Base-by-base conservation (phyloP, 208 protist genomes). In the Wallacemonas rigidus region DNA sequence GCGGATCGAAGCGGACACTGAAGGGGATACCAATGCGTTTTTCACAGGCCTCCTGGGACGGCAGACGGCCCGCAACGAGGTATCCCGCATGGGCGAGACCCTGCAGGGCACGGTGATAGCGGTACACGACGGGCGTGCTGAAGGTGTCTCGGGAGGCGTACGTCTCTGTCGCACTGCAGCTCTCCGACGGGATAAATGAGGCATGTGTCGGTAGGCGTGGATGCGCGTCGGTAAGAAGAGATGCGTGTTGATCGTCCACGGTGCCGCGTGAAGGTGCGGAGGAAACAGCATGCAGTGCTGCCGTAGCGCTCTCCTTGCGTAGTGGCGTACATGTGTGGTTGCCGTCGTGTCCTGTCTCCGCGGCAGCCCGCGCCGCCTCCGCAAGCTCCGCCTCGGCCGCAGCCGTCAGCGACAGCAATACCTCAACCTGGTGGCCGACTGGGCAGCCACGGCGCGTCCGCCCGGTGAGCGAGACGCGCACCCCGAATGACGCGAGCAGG, bases 361-460 rank as follows among this genome's bases (percentile, higher is more conserved):
- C 26, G 17, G 36, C 40, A 1, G 8, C 68, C 35, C 3, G 39
- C n/a, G 54, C 43, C 60, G 61, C 71, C n/a, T 62, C 74, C 56
- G 71, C 72, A 50, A 84, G 64, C 48, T 69, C 81, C 4, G 8
- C 26, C 17, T 71, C 73, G 14, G 78, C 81, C 4, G 11, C 69
- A 67, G 71, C 70, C 2, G 72, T 80, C 12, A 90, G 70, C 2
- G 79, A 77, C 15, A 92, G 40, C 15, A 92, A 35, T 57, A 83
- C 83, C 39, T 75, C 72, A 1, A 76, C 82, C 44, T 67, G 54
- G 0, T 36, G 7, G 2, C 75, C 75, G 4, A 78, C 70, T 9
- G 90, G 90, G 74, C 77, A 81, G 51, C 90, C 90, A 7, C 79
- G 76, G 2, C 90, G 80, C 55, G 77, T 56, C 41, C 15, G 50